Evolutionary conservation across 805 yeast species (phyloP), one percentile per base, ranked within the genome.

Genomic region (Naumovozyma castellii): DNA sequence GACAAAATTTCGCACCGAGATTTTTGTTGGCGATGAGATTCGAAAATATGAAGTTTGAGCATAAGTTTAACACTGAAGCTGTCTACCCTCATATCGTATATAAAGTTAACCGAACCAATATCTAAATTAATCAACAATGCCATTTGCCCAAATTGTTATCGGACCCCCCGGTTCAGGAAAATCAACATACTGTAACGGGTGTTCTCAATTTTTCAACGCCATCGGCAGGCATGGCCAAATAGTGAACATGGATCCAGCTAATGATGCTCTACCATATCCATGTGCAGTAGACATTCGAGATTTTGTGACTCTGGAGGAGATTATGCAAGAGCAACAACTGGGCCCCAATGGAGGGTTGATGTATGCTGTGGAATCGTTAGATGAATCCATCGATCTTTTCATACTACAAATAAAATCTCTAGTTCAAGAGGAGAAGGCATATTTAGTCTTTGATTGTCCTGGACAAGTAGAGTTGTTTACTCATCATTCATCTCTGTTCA

Each of bases 111-210:
- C 6, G 27, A 10, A 22, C 27, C 27, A 22, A 6, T 6, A 6
- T 6, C 10, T 22, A 10, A 22, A 22, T 22, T 6, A 6, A 22
- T 6, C 10, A 29, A 14, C 13, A 14, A 72, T 75, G 79, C 67
- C 78, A 6, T 84, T 84, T 61, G 96, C 94, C 3, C 96, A 92
- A 63, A 75, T 92, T 8, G 88, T 90, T 8, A 86, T 92, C 30
- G 99, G 99, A 0, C 97, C 98, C 0, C 99, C 99, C 0, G 99
- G 98, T 1, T 74, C 95, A 0, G 99, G 99, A 1, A 92, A 92
- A 56, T 84, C 96, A 0, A 94, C 98, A 0, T 92, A 85, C 58
- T 88, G 97, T 59, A 69, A 78, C 58, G 99, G 98, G 33, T 78
- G 90, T 78, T 74, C 74, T 47, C 97, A 92, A 66, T 92, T 92